phyloP scores from a whole-genome alignment of 495 filamentous ascomycete species.

The Umbilicaria muhlenbergii region DNA sequence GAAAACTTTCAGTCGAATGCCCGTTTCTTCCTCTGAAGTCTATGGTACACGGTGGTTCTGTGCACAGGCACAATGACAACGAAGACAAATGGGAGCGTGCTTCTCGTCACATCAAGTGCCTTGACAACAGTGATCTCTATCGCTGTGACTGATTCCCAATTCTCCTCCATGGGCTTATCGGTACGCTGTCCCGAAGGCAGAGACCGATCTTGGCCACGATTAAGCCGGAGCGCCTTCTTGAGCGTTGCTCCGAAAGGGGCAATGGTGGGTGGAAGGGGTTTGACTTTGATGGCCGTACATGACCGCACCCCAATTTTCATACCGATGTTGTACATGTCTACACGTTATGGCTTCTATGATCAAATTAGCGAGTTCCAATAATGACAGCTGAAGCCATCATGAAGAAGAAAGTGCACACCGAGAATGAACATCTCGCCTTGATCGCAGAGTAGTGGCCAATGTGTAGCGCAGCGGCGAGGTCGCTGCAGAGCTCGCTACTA shows the following conservation, averaged over 20 bases:
- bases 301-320: background rate
- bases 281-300: constrained; percentile 77
- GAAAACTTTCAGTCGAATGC: too few relatives aligned
- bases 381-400: too few relatives aligned
- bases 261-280: constrained; percentile 67
- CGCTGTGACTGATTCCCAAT: constrained; percentile 38
- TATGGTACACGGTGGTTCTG: background rate
- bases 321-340: constrained; percentile 16
- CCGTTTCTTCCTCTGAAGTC: background rate
- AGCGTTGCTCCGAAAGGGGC: constrained; percentile 57
- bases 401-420: too few relatives aligned
- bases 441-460: background rate
- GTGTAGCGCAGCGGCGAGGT: background rate
- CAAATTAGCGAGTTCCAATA: too few relatives aligned
- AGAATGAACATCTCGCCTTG: too few relatives aligned
- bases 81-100: background rate
- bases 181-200: constrained; percentile 41
- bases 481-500: too few relatives aligned
- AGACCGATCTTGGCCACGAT: constrained; percentile 54
- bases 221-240: constrained; percentile 92
- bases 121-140: constrained; percentile 34
- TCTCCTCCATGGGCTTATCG: constrained; percentile 27
- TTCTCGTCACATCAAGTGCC: constrained; percentile 19
- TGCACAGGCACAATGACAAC: background rate
- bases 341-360: too few relatives aligned